Base-by-base conservation (phyloP, 2,329 filamentous ascomycete genomes). In the Harringtonia aguacate region DNA sequence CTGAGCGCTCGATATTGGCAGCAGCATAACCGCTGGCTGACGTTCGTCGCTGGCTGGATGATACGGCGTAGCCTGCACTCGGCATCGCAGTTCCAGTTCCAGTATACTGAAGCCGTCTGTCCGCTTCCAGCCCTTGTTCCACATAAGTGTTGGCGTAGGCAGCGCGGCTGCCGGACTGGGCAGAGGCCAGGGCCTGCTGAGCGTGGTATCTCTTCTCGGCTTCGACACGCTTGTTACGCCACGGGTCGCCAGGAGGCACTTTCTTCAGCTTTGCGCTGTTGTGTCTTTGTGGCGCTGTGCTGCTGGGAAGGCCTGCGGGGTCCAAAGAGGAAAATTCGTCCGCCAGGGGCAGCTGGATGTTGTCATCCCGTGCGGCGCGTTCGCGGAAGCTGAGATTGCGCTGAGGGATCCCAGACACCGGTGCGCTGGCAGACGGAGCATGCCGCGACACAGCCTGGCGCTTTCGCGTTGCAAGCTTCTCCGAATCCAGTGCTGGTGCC, bases 381-480 rank as follows among this genome's bases (percentile, higher is more conserved):
- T 80, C 76, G n/a, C 75, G 72, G 58, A 77, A 76, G 58, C 76
- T 81, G 34, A 77, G 54, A 41, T 76, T 75, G 40, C 75, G 70
- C 54, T 72, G 69, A 4, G 73, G 70, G 15, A 68, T 53, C 14
- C 58, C 61, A 9, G 61, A 56, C n/a, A 51, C 34, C 4, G 38
- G 18, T 42, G 55, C 47, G 43, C 50, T 53, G 44, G 47, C 53
- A 4, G 58, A 46, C 24, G 53, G 52, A 14, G 56, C 54, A 27
- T 59, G 56, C 21, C 49, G 48, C 15, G 52, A 50, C 13, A 56
- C 52, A 7, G 52, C 41, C 15, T 38, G 44, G 22, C 53, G 51
- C 20, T 55, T 51, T 17, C 47, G 49, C 41, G n/a, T 4, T 28
- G 22, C 24, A 21, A 27, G 53, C 42, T 57, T 58, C 6, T 53